Evolutionary conservation across 768 basidiomycete genomes (phyloP), one percentile per base, ranked within the genome.

Genomic region (Leccinum fibrillosum): DNA sequence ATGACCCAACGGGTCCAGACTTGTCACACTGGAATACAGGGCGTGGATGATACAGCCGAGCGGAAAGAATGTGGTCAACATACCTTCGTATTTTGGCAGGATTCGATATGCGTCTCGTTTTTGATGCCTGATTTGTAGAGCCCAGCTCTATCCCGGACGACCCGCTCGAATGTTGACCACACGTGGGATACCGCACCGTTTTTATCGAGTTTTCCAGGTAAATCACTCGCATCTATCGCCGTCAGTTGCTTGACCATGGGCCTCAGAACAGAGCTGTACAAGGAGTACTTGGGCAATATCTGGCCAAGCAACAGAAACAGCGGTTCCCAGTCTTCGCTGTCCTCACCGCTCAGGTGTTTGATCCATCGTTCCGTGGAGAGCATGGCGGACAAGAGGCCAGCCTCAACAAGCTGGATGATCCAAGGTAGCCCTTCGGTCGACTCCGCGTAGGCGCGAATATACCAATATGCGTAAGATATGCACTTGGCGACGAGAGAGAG

Each of bases 401-500:
- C 63, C 49, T 69, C 63, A 42, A 71, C 42, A 23, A 58, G 51
- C 57, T 72, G 67, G 12, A 30, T 55, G 49, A 71, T 35, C 69
- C 71, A 71, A 53, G 65, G 59, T 4, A 69, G 17, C 7, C 67
- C 71, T 5, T 71, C 65, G 17, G 65, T 59, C 32, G 55, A 62
- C 49, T 73, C 69, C 32, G 65, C 59, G n/a, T 64, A 67, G 5
- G 63, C 58, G 9, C 71, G 71, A 45, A 71, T 65, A 34, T 69
- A 67, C 70, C 71, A 71, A 23, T 69, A 71, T 12, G 62, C 67
- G 34, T 65, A 69, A 4, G 71, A 73, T 49, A 71, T 56, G 32
- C 56, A 62, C 42, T 66, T 71, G 25, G 71, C 68, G 25, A 67
- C 48, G 51, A 67, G 45, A 13, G 44, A 1, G 17, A 17, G 63